These are phyloP conservation scores for Quambalaria eucalypti DNA, from an alignment of 1,284 basidiomycete species.

Conservation along the genomic window DNA sequence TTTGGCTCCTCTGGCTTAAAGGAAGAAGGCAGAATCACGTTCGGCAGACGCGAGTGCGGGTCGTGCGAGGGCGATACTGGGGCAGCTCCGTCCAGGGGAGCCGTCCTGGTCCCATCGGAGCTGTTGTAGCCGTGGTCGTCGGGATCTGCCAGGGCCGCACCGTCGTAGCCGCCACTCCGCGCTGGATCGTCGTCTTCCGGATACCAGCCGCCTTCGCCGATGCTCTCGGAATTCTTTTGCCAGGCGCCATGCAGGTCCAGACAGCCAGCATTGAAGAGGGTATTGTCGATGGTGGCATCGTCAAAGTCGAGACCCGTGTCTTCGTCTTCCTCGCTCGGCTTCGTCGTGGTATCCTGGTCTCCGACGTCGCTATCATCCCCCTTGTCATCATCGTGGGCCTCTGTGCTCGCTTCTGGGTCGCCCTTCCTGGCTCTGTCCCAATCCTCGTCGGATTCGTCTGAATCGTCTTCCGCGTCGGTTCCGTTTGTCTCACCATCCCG, in stretches of 20 bases:
- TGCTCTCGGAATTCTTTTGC: slow-evolving; percentile 8
- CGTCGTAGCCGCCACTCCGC: not conserved
- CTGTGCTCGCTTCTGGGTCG: not conserved
- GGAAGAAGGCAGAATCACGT: not conserved
- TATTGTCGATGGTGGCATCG: slow-evolving; percentile 28
- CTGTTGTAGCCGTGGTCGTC: slow-evolving; percentile 17
- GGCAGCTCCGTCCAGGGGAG: not conserved
- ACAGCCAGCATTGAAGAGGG: slow-evolving; percentile 35
- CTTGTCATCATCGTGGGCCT: not conserved
- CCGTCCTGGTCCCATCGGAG: slow-evolving; percentile 4
- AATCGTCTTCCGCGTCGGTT: not conserved
- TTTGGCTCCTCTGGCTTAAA: not conserved
- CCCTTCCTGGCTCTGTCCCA: slow-evolving; percentile 1
- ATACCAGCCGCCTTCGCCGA: not conserved
- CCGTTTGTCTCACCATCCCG: not conserved
- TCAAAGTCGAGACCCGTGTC: slow-evolving; percentile 20
- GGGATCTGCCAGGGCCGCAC: slow-evolving; percentile 11
- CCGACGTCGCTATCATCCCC: slow-evolving; percentile 4
- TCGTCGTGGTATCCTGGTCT: no score
- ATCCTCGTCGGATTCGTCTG: slow-evolving; percentile 3
- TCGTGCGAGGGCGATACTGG: not conserved
- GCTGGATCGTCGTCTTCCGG: not conserved
- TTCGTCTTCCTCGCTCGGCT: slow-evolving; percentile 8
- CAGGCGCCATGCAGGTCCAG: slow-evolving; percentile 32
- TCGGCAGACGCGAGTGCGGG: not conserved